phyloP scores from a whole-genome alignment of 2,329 filamentous ascomycete species.

The Sordariomycetes sp. region DNA sequence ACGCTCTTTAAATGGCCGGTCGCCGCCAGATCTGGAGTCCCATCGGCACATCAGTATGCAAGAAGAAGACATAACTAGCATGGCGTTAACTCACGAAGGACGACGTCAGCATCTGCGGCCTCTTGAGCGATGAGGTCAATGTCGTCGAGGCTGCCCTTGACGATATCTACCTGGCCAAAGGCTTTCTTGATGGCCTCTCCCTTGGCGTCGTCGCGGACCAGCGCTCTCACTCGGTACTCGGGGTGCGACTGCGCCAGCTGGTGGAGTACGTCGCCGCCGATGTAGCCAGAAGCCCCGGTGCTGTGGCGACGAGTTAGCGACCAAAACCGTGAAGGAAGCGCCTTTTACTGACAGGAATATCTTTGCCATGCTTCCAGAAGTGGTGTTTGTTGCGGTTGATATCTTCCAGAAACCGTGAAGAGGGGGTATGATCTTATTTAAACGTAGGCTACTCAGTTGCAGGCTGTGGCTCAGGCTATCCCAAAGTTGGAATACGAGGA shows the following conservation, averaged over 20 bases:
- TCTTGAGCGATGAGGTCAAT: slow-evolving; percentile 36
- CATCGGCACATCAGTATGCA: slow-evolving; percentile 13
- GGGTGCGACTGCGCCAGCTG: slow-evolving; percentile 30
- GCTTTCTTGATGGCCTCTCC: slow-evolving; percentile 28
- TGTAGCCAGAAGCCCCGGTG: slow-evolving; percentile 6
- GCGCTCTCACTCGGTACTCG: slow-evolving; percentile 31
- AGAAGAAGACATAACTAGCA: not conserved
- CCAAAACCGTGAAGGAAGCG: too few species aligned
- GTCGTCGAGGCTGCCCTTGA: slow-evolving; percentile 36
- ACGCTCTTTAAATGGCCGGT: slow-evolving; percentile 24
- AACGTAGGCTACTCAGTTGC: too few species aligned
- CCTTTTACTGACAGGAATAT: too few species aligned
- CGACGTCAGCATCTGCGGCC: slow-evolving; percentile 37
- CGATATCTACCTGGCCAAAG: slow-evolving; percentile 35
- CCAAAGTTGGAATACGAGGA: too few species aligned
- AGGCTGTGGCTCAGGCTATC: too few species aligned
- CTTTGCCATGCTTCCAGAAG: too few species aligned
- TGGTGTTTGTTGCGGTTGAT: not conserved
- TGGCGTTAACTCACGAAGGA: slow-evolving; percentile 24
- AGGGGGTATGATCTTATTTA: too few species aligned
- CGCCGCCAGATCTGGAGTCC: slow-evolving; percentile 32
- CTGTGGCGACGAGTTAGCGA: too few species aligned
- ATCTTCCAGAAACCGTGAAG: too few species aligned
- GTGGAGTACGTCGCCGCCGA: slow-evolving; percentile 39
- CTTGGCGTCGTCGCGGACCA: slow-evolving; percentile 35